Percentiles rank a stretch among this genome's conserved stretches.
Evolutionary conservation across 2,329 filamentous ascomycete species (phyloP).

Genomic region (Verticillium albo-atrum): DNA sequence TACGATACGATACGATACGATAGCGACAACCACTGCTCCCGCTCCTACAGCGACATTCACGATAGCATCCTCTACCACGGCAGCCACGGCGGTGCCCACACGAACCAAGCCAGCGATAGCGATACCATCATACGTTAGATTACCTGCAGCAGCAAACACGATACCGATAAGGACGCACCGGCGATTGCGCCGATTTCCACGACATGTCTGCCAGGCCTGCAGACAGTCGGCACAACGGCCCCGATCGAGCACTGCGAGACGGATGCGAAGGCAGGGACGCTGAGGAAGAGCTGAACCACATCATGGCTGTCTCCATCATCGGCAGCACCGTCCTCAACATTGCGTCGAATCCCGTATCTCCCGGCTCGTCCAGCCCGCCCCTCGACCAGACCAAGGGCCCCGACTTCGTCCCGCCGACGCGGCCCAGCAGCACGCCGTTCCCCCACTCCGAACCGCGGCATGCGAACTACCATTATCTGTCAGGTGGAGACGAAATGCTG

Average conservation of each 20-base stretch:
- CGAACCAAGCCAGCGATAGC: background rate
- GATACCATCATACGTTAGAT: background rate
- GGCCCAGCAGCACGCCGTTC: slow-evolving; percentile 58
- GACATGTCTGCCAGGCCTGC: background rate
- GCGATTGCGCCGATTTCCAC: background rate
- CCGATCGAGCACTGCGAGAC: background rate
- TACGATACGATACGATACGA: too few species aligned
- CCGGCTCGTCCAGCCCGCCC: slow-evolving; percentile 48
- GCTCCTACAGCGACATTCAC: background rate
- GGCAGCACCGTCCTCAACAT: slow-evolving; percentile 28
- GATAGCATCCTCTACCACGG: background rate
- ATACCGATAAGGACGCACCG: background rate
- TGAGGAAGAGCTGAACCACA: slow-evolving; percentile 26
- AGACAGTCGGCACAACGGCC: background rate
- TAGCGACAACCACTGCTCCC: background rate
- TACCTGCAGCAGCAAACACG: background rate
- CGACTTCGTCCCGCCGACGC: slow-evolving; percentile 44
- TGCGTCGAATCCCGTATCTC: slow-evolving; percentile 50
- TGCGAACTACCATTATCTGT: background rate
- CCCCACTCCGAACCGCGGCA: slow-evolving; percentile 10
- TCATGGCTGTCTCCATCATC: slow-evolving; percentile 30
- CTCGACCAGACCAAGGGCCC: slow-evolving; percentile 40
- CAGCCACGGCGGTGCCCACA: background rate
- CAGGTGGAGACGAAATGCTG: background rate
- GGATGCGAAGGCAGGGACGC: slow-evolving; percentile 1